phyloP scores from a whole-genome alignment of 768 basidiomycete species.

The Dentipellis fragilis region DNA sequence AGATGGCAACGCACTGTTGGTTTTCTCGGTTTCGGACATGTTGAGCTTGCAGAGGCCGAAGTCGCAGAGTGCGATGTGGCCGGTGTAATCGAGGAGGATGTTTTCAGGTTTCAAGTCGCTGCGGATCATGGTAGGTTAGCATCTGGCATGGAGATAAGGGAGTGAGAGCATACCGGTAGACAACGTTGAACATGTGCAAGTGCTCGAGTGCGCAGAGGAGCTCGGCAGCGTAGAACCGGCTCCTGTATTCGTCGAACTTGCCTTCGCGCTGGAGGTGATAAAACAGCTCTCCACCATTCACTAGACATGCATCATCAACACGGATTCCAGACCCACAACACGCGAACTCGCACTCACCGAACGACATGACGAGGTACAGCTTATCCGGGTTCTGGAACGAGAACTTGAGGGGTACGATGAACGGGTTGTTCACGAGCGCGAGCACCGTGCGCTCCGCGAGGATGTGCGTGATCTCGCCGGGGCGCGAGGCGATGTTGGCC shows the following conservation, averaged over 20 bases:
- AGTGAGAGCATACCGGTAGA: slow-evolving; percentile 62
- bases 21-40: slow-evolving; percentile 96
- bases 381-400: slow-evolving; percentile 98
- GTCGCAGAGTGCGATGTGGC: slow-evolving; percentile 96
- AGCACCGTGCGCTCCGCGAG: slow-evolving; percentile 94
- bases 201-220: slow-evolving; percentile 91
- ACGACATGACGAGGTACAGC: slow-evolving; percentile 94
- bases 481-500: slow-evolving; percentile 92
- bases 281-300: slow-evolving; percentile 96
- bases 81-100: slow-evolving; percentile 93
- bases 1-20: slow-evolving; percentile 60
- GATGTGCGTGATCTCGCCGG: slow-evolving; percentile 97
- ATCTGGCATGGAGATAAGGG: neutral
- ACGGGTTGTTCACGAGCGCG: slow-evolving; percentile 95
- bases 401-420: slow-evolving; percentile 98
- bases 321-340: neutral
- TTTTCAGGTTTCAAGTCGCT: slow-evolving; percentile 98
- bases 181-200: slow-evolving; percentile 94
- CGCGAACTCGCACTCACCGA: slow-evolving; percentile 40
- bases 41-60: slow-evolving; percentile 96
- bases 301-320: slow-evolving; percentile 26
- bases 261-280: slow-evolving; percentile 96
- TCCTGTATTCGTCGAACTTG: slow-evolving; percentile 88
- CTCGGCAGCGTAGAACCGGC: slow-evolving; percentile 97
- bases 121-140: slow-evolving; percentile 5